Percentiles rank a stretch among this genome's conserved stretches.
Evolutionary conservation across 768 basidiomycete genomes (phyloP).

Genomic region (Macrolepiota dolichaula): DNA sequence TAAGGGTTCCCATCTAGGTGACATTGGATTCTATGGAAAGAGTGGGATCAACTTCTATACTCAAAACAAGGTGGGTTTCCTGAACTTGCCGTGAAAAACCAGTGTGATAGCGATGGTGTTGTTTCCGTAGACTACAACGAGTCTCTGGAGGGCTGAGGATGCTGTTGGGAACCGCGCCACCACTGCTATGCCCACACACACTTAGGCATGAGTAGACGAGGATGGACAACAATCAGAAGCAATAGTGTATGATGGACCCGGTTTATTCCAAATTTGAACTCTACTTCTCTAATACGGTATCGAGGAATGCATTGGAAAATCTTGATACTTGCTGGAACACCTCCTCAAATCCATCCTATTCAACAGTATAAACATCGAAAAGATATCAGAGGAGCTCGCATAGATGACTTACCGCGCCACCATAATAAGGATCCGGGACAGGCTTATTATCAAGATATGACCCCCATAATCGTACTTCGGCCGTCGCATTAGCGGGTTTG

Average conservation of each 20-base stretch:
- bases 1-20: constrained; percentile 72
- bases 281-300: constrained; percentile 45
- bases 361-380: neutral
- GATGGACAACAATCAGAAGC: too few relatives aligned
- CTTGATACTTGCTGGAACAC: constrained; percentile 74
- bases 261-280: neutral
- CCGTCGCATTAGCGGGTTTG: constrained; percentile 48
- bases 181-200: constrained; percentile 83
- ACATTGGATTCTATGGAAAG: constrained; percentile 83
- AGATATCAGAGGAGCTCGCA: neutral
- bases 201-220: too few relatives aligned
- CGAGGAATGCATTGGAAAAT: constrained; percentile 79
- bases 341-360: constrained; percentile 67
- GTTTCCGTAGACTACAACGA: constrained; percentile 73
- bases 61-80: constrained; percentile 70
- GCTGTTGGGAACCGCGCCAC: constrained; percentile 77
- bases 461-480: constrained; percentile 75
- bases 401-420: constrained; percentile 46
- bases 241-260: too few relatives aligned
- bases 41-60: constrained; percentile 96
- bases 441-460: constrained; percentile 67
- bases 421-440: constrained; percentile 87
- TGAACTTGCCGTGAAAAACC: neutral
- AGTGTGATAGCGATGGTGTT: neutral
- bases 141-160: constrained; percentile 89